Base-by-base conservation (phyloP, 441 rosid species). In the Rhodomyrtus psidioides region DNA sequence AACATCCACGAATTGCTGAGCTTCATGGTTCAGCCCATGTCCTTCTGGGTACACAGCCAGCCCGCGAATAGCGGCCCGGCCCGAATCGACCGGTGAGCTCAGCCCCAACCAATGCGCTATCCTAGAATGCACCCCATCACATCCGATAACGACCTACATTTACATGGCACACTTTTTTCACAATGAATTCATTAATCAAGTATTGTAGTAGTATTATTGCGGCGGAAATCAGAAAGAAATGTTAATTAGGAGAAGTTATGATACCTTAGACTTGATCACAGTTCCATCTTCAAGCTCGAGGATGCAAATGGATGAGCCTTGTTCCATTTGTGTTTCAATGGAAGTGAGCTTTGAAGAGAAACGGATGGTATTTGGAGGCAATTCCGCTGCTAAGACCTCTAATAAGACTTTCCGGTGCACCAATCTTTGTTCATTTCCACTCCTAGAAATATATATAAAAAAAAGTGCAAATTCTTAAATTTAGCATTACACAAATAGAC, bases 121-220 rank as follows among this genome's bases (percentile, higher is more conserved):
- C 53, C 81, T 34, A 1, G 94, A 93, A 86, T 92, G 91, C 34
- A 89, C 89, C 54, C 95, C 95, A 34, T 93, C 94, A 49, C 94
- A 93, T 44, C 93, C 94, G 53, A 92, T 91, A 83, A 92, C 57
- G 53, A 91, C 89, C 92, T 90, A 76, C 30, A 24, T 46, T 8
- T 9, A 46, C 2, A 46, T 46, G 51, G 51, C 51, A 46, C 12
- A 9, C 51, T 9, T 46, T 9, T 46, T 46, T 46, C 2, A 46
- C 9, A 46, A 46, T 46, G 9, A 46, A 46, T 46, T 46, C 15
- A 54, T 9, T 39, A 65, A 58, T 65, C 21, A 34, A 34, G 46
- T 65, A 39, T 12, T 46, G 12, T 12, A 9, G 9, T 46, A 46
- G n/a, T n/a, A n/a, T n/a, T n/a, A n/a, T n/a, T n/a, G n/a, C n/a